Evolutionary conservation across 208 protist genomes (phyloP), one percentile per base, ranked within the genome.

Genomic region (Leishmania mexicana): DNA sequence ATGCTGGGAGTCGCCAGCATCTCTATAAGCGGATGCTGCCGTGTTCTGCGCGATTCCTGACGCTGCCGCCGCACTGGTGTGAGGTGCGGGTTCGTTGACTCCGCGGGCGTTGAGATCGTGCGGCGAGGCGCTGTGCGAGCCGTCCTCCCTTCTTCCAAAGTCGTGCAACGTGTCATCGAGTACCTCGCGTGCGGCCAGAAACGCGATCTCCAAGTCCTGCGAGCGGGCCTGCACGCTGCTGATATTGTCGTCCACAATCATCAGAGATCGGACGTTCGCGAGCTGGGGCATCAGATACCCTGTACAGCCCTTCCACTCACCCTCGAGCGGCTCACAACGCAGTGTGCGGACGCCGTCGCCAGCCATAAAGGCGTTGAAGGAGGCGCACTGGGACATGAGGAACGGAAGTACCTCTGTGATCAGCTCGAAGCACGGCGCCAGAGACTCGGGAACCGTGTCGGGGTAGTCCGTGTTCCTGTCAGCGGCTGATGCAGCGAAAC

Each of bases 391-490:
- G 24, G 91, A 93, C 76, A 96, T 83, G 75, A 98, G 85, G 76
- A 96, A 98, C 11, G 95, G 95, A 24, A 98, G 86, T 75, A 98
- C 95, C 81, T 97, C 92, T 45, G 88, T 85, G 13, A 96, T 87
- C n/a, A 96, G 75, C 73, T 83, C 81, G 45, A 98, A 87, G 74
- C 96, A 87, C 4, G 75, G 71, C 4, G 64, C 73, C n/a, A 98
- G 84, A 3, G 93, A 93, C 80, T 95, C 89, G 7, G 95, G 95
- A 2, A 98, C 90, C 2, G 82, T 86, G 83, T 98, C 95, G 1
- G 86, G 83, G 83, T 96, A 95, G 42, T 83, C 83, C 19, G 62
- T 40, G 5, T 28, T 28, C 11, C 45, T 80, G 47, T n/a, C 24
- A 19, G 68, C 28, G 10, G 54, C 35, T 81, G 53, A 74, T 51